Percentiles rank a stretch among this genome's conserved stretches.
Evolutionary conservation across 2,329 filamentous ascomycete genomes (phyloP).

Genomic region (Neonectria punicea): DNA sequence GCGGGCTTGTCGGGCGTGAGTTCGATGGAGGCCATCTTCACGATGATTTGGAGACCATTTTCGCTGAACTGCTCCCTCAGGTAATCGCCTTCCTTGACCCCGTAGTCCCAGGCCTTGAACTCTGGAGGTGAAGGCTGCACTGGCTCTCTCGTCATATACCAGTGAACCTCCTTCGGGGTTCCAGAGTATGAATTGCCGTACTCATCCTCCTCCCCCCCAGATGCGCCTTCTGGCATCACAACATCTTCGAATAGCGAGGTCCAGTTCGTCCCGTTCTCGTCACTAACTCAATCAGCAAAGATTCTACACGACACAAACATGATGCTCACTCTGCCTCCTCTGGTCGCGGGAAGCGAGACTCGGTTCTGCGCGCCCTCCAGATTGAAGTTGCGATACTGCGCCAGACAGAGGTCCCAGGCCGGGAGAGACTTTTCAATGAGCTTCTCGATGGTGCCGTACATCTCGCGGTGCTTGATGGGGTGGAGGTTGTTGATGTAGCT

Average conservation of each 20-base stretch:
- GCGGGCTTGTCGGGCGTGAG: constrained; percentile 35
- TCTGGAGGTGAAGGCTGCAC: constrained; percentile 27
- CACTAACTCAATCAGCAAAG: constrained; percentile 2
- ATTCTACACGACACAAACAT: rapidly evolving
- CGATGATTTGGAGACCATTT: constrained; percentile 62
- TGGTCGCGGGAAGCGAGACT: constrained; percentile 23
- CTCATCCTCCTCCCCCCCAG: constrained; percentile 16
- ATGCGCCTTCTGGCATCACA: background rate
- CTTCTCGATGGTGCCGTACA: constrained; percentile 51
- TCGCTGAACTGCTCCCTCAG: constrained; percentile 15
- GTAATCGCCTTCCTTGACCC: constrained; percentile 8
- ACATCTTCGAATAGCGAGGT: background rate
- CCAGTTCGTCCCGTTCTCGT: constrained; percentile 28
- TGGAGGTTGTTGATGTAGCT: constrained; percentile 61
- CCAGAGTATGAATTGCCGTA: background rate
- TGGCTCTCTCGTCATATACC: constrained; percentile 17
- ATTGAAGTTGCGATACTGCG: constrained; percentile 50
- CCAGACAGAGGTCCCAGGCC: constrained; percentile 61
- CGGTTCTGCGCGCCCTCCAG: constrained; percentile 25
- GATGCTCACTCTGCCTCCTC: constrained; percentile 20
- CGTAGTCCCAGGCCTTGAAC: constrained; percentile 51
- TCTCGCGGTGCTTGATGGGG: constrained; percentile 42
- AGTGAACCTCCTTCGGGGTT: background rate
- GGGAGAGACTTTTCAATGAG: constrained; percentile 51
- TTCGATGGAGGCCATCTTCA: constrained; percentile 60